Evolutionary conservation across 1,139 yeast genomes (phyloP), one percentile per base, ranked within the genome.

Genomic region (Yamadazyma jaroonii): DNA sequence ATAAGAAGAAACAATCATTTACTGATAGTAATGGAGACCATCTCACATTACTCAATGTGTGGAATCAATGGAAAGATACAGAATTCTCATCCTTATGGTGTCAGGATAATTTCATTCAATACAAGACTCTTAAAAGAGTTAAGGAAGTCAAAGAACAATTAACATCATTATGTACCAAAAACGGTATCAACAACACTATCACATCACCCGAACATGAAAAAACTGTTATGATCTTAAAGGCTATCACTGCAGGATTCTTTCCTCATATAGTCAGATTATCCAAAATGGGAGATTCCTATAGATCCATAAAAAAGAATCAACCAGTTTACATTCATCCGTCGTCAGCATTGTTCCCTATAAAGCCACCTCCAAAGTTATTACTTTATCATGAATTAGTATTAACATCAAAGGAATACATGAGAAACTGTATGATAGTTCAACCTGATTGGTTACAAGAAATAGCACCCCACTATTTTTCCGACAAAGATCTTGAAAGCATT

Each of bases 381-480:
- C 59, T 92, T 17, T 92, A 88, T 56, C 86, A 89, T 52, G 97
- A 90, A 52, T 66, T 92, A 50, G 92, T 92, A 30, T 64, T 86
- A 27, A 92, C 98, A 0, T 77, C 87, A 33, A 86, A 83, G 56
- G 97, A 90, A 63, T 92, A 79, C 56, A 86, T 92, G 87, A 65
- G 97, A 39, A 88, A 84, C 48, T 86, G 95, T 54, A 73, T 88
- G 72, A 77, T 84, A 0, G 66, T 92, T 4, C 75, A 81, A 32
- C 79, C 79, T 3, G 79, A 74, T 30, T 55, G 60, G 60, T 34
- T 58, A 7, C 31, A 38, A 9, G 61, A 57, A 32, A 38, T 51
- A 10, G 62, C 62, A 0, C 51, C 56, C 2, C 62, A 58, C 41
- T 58, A 56, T 32, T 58, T 54, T 36, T 50, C 34, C 13, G 34